phyloP scores from a whole-genome alignment of 305 asterid genomes.

The Fraxinus sp. region DNA sequence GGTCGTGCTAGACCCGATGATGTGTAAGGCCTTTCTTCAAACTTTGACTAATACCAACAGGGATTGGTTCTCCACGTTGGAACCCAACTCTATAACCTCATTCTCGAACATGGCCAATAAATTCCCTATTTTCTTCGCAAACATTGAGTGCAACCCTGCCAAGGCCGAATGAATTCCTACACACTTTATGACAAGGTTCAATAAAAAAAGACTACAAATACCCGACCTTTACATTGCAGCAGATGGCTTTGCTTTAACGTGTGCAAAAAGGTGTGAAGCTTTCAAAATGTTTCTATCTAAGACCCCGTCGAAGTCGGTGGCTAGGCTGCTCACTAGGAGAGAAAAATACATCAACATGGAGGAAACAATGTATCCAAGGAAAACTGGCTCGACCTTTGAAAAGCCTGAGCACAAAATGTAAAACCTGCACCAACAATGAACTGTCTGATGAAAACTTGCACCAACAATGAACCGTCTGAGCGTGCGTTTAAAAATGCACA shows the following conservation, averaged over 20 bases:
- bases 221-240: not conserved
- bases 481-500: slow-evolving; percentile 78
- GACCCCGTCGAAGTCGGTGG: not conserved
- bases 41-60: too few species aligned
- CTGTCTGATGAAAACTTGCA: not conserved
- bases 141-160: not conserved
- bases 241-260: not conserved
- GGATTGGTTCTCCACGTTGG: too few species aligned
- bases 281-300: not conserved
- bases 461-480: not conserved
- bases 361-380: not conserved
- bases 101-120: not conserved
- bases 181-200: not conserved
- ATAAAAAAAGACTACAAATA: not conserved
- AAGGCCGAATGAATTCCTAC: not conserved
- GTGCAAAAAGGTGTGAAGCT: not conserved
- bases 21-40: not conserved
- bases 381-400: not conserved
- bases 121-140: not conserved
- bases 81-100: not conserved
- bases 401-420: not conserved
- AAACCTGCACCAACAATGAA: not conserved
- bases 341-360: not conserved
- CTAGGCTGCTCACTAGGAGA: not conserved
- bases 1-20: not conserved